Conservation (phyloP, 305 asterid genomes). For the Withania somnifera region DNA sequence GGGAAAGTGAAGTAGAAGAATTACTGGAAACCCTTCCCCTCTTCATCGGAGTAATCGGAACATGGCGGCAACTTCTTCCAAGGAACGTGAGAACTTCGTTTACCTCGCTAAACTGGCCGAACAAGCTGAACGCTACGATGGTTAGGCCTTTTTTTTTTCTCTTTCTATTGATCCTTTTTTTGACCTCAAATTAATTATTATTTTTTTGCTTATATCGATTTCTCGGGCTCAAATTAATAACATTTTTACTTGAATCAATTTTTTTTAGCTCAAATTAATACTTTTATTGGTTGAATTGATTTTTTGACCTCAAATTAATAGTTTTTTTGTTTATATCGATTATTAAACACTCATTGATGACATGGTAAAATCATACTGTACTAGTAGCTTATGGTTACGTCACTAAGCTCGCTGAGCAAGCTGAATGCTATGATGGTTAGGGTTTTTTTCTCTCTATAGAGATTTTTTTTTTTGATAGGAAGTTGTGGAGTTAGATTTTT, state of each 20-base stretch:
- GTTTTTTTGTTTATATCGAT: no score
- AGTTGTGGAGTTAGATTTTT: no score
- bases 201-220: neutral
- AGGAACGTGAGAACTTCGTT: neutral
- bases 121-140: constrained; percentile 2
- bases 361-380: neutral
- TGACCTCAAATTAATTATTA: neutral
- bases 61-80: neutral
- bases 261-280: no score
- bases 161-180: neutral
- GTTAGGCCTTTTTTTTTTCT: neutral
- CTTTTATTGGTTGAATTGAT: no score
- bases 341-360: neutral
- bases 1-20: neutral
- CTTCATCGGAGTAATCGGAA: neutral
- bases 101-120: neutral
- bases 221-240: no score
- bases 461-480: no score
- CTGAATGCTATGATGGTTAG: neutral
- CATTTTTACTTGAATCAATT: no score
- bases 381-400: no score
- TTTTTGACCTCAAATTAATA: no score
- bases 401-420: no score
- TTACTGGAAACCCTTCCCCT: neutral
- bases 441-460: neutral